Evolutionary conservation across 2,329 filamentous ascomycete genomes (phyloP).

Genomic region (Mycosphaerella sp.): DNA sequence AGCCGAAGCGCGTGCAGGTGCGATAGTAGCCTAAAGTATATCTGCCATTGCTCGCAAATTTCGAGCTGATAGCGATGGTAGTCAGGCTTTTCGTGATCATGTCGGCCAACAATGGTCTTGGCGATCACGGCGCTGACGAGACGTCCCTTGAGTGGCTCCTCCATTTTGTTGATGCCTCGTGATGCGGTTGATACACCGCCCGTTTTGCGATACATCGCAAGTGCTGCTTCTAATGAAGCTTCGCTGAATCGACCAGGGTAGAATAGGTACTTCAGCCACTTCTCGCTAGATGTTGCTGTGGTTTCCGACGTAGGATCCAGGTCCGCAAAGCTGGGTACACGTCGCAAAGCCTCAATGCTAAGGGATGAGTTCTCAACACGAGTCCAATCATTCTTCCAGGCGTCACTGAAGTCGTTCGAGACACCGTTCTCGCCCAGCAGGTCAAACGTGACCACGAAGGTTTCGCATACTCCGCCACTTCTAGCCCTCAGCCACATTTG

Average conservation of each 20-base stretch:
- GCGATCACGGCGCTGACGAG: conserved; percentile 66
- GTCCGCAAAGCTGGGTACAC: conserved; percentile 34
- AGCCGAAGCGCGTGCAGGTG: conserved; percentile 82
- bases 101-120: conserved; percentile 59
- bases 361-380: conserved; percentile 39
- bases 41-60: conserved; percentile 77
- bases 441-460: conserved; percentile 67
- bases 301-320: conserved; percentile 27
- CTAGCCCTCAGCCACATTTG: conserved; percentile 46
- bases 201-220: conserved; percentile 71
- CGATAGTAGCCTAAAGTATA: conserved; percentile 77
- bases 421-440: conserved; percentile 52
- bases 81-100: conserved; percentile 60
- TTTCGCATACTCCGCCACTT: conserved; percentile 53
- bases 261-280: conserved; percentile 80
- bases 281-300: conserved; percentile 48
- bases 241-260: conserved; percentile 74
- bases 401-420: conserved; percentile 53
- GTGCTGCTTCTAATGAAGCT: conserved; percentile 73
- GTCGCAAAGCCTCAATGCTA: conserved; percentile 37
- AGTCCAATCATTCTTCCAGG: conserved; percentile 57
- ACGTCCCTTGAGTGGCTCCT: conserved; percentile 63
- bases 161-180: conserved; percentile 43
- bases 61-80: conserved; percentile 68
- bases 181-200: conserved; percentile 37